phyloP scores from a whole-genome alignment of 345 rosid genomes.

The Sisymbrium irio region DNA sequence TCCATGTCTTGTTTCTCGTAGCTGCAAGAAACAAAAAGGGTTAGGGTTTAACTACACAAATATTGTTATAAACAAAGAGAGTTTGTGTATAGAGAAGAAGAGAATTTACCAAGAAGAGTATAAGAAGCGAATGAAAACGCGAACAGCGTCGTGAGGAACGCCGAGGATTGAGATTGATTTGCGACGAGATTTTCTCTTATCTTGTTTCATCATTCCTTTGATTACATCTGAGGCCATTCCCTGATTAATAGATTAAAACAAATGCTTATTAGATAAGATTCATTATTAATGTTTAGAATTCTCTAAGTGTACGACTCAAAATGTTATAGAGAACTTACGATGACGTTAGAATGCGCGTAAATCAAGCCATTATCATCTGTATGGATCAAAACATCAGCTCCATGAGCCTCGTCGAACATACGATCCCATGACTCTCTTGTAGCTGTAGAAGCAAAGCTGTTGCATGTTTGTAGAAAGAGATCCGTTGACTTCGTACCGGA shows the following conservation, averaged over 20 bases:
- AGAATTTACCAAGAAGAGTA: constrained; percentile 71
- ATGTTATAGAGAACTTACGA: constrained; percentile 52
- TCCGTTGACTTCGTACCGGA: background rate
- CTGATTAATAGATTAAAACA: constrained; percentile 36
- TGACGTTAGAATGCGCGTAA: constrained; percentile 68
- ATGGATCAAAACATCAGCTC: constrained; percentile 60
- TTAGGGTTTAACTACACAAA: background rate
- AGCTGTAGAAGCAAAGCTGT: constrained; percentile 35
- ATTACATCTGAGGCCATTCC: constrained; percentile 81
- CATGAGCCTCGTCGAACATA: constrained; percentile 66
- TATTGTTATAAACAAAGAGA: background rate
- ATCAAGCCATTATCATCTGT: constrained; percentile 52
- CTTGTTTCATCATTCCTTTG: constrained; percentile 64
- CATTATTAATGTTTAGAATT: background rate
- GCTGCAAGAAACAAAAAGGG: constrained; percentile 36
- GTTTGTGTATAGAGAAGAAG: background rate
- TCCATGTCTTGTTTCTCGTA: constrained; percentile 69
- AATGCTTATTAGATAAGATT: background rate
- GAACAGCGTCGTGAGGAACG: constrained; percentile 72
- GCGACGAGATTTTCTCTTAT: constrained; percentile 39
- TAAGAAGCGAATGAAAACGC: constrained; percentile 67
- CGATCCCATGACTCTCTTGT: constrained; percentile 69
- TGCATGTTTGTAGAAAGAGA: background rate
- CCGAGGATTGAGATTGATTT: constrained; percentile 62
- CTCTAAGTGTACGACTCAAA: background rate